Evolutionary conservation across 1,284 basidiomycete genomes (phyloP).

Genomic region (Sporisorium iseilematis-ciliati): DNA sequence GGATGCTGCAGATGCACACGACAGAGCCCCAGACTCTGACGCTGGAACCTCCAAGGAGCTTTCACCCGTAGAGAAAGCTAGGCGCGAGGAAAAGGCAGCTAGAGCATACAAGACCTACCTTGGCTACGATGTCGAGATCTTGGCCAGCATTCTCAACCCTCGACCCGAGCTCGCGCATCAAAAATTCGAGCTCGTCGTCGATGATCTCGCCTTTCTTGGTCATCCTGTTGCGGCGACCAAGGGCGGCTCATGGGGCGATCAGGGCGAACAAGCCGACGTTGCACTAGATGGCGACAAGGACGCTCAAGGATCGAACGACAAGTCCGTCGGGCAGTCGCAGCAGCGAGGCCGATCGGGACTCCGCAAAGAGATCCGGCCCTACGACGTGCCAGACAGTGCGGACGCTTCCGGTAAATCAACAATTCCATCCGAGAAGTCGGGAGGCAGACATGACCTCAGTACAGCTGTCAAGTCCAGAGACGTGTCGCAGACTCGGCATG

Average conservation of each 20-base stretch:
- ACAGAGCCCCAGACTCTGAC: conserved; percentile 41
- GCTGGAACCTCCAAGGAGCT: conserved; percentile 41
- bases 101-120: conserved; percentile 75
- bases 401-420: background rate
- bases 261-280: conserved; percentile 2
- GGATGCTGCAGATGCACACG: conserved; percentile 21
- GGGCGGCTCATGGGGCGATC: conserved; percentile 30
- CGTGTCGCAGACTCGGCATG: conserved; percentile 16
- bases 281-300: conserved; percentile 2
- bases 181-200: conserved; percentile 91
- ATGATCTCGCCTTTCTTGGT: conserved; percentile 93
- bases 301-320: conserved; percentile 1
- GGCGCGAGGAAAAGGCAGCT: conserved; percentile 41
- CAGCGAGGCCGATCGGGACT: conserved; percentile 39
- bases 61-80: conserved; percentile 43
- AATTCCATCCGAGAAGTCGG: background rate
- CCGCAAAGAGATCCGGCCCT: conserved; percentile 43
- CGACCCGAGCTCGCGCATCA: conserved; percentile 85
- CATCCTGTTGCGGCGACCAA: conserved; percentile 87
- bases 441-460: background rate
- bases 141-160: conserved; percentile 85
- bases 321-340: conserved; percentile 5
- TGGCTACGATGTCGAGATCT: conserved; percentile 83
- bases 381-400: conserved; percentile 21
- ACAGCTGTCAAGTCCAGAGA: conserved; percentile 8